Evolutionary conservation across 768 basidiomycete species (phyloP), one percentile per base, ranked within the genome.

Genomic region (Trichaptum fuscoviolaceum): DNA sequence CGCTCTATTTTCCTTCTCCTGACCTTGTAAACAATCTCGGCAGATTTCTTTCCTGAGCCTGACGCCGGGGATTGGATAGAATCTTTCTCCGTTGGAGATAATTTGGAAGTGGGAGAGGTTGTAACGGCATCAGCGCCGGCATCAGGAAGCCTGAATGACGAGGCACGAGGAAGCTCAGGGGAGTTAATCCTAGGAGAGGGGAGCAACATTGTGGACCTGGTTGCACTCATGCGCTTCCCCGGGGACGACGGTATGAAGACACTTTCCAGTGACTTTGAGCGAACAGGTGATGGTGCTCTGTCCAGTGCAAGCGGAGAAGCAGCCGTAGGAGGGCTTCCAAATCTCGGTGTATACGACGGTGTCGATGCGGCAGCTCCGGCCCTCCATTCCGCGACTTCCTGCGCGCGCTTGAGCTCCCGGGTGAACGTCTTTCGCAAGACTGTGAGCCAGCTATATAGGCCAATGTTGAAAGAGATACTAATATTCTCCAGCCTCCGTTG

Each of bases 401-500:
- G 83, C 1, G 85, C 87, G 72, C 91, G 89, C 25, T 91, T 90
- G 84, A 94, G 85, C 73, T 93, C 93, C 65, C 89, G 79, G 17
- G 87, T 81, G 70, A 93, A 77, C 67, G 86, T 91, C 75, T 91
- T 93, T 66, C 90, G 85, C 57, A 93, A 81, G 25, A 89, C 75
- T 1, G 90, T 91, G 59, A 94, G 83, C 91, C 91, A 93, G 9
- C 90, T 85, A 72, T 93, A 93, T 1, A 93, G 79, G 0, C 88
- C 83, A 72, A 93, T 86, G 77, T 95, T 94, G 69, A 95, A 80
- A 3, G 91, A 89, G 75, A 95, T 92, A 75, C 89, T 93, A 65
- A 95, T 92, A 69, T 92, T 90, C 70, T 92, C 88, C 34, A 83
- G 80, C 63, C 85, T 84, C 69, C 81, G 78, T 75, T 79, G 78